Evolutionary conservation across 2,329 filamentous ascomycete genomes (phyloP).

Genomic region (Paecilomyces formosus): DNA sequence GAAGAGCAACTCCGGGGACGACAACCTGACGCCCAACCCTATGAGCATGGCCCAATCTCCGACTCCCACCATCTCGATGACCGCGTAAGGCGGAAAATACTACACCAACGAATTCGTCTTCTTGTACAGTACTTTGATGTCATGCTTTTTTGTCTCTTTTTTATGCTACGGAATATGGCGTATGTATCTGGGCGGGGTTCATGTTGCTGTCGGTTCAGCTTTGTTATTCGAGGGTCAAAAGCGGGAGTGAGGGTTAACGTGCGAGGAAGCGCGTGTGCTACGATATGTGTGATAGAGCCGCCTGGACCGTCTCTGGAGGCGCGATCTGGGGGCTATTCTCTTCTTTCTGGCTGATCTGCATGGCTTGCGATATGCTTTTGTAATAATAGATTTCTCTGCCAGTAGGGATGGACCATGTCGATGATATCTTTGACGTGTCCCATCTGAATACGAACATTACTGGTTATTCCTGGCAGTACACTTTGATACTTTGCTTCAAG

Average conservation of each 20-base stretch:
- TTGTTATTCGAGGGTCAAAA: not conserved
- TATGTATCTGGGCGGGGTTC: not conserved
- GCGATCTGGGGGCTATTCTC: not conserved
- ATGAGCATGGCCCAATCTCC: conserved; percentile 46
- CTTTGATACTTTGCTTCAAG: not conserved
- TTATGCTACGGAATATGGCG: not conserved
- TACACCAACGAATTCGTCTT: not conserved
- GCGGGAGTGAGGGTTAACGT: not conserved
- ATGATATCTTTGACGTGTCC: not conserved
- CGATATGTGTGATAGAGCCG: not conserved
- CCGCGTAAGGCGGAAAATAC: conserved; percentile 19
- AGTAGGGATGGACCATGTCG: not conserved
- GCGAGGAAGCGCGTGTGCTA: not conserved
- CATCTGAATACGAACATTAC: not conserved
- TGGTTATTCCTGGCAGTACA: not conserved
- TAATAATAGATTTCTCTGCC: not conserved
- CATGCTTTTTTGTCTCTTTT: conserved; percentile 2
- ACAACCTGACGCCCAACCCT: conserved; percentile 38
- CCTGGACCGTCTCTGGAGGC: not conserved
- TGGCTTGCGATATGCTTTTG: not conserved
- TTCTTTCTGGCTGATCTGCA: not conserved
- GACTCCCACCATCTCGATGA: conserved; percentile 36
- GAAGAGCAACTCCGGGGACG: conserved; percentile 49
- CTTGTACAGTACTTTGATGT: conserved; percentile 2
- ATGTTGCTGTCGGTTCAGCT: not conserved